Conservation (phyloP, 2,329 filamentous ascomycete genomes). For the Colletotrichum tanaceti region DNA sequence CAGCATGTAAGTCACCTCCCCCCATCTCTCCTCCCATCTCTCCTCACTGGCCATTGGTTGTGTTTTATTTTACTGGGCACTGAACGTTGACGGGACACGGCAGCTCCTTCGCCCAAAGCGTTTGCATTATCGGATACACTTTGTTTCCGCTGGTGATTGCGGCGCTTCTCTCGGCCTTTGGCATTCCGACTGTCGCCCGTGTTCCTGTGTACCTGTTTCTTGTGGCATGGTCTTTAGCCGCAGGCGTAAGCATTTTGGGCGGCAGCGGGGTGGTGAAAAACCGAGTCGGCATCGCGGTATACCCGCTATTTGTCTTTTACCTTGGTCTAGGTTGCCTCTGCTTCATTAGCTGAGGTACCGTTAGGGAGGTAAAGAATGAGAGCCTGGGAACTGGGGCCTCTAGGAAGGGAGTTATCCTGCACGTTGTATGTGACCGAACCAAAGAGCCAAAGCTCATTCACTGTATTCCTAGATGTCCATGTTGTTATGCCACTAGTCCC, state of each 20-base stretch:
- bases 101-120: slow-evolving; percentile 96
- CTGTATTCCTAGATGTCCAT: slow-evolving; percentile 37
- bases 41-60: not conserved
- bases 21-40: slow-evolving; percentile 12
- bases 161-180: slow-evolving; percentile 85
- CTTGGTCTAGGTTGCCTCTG: slow-evolving; percentile 92
- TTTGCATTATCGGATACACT: slow-evolving; percentile 98
- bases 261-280: slow-evolving; percentile 97
- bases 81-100: slow-evolving; percentile 29
- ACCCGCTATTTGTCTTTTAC: slow-evolving; percentile 95
- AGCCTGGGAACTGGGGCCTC: not conserved
- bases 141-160: slow-evolving; percentile 97
- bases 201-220: slow-evolving; percentile 93
- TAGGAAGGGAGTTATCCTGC: not conserved
- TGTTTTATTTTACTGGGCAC: not conserved
- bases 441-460: not conserved
- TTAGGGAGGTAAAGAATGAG: not conserved
- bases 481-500: slow-evolving; percentile 3
- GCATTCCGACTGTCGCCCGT: slow-evolving; percentile 81
- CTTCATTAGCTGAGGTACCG: slow-evolving; percentile 82
- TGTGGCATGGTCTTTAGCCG: slow-evolving; percentile 91
- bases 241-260: slow-evolving; percentile 93
- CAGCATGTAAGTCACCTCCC: slow-evolving; percentile 80
- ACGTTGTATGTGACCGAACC: not conserved
- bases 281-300: slow-evolving; percentile 91